A percentile compares a stretch with the other conserved stretches of the same genome.
These are phyloP conservation scores for Moniliophthora roreri DNA, from an alignment of 1,284 basidiomycete species.

Conservation along the genomic window DNA sequence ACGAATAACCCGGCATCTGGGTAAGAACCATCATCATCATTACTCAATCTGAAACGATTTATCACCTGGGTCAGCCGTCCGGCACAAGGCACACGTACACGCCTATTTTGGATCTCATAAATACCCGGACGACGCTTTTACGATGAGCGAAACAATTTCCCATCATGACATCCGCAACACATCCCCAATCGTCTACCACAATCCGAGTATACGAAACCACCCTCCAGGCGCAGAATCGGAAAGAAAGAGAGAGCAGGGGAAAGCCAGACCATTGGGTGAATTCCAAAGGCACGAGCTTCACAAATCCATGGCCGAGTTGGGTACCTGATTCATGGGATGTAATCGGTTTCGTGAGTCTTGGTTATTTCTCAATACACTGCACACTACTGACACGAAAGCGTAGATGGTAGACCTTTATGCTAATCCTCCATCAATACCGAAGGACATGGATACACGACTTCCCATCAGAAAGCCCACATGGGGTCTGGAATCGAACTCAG, in stretches of 20 bases:
- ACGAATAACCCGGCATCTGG: no score
- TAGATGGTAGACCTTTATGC: not conserved
- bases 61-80: no score
- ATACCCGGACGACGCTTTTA: no score
- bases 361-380: no score
- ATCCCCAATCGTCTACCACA: not conserved
- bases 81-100: no score
- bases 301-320: not conserved
- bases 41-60: no score
- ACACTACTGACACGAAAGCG: no score
- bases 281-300: not conserved
- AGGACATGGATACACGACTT: not conserved
- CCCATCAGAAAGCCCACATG: slow-evolving; percentile 34
- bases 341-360: not conserved
- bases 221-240: not conserved
- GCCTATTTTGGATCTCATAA: no score
- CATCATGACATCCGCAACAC: no score
- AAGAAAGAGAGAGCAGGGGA: not conserved
- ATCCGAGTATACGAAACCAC: not conserved
- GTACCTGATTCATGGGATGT: not conserved
- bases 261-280: slow-evolving; percentile 1
- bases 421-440: not conserved
- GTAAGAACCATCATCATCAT: no score
- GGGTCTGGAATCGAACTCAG: slow-evolving; percentile 21
- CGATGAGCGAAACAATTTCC: no score